phyloP scores from a whole-genome alignment of 78 protist species.

The Dictyostelium intermedium region DNA sequence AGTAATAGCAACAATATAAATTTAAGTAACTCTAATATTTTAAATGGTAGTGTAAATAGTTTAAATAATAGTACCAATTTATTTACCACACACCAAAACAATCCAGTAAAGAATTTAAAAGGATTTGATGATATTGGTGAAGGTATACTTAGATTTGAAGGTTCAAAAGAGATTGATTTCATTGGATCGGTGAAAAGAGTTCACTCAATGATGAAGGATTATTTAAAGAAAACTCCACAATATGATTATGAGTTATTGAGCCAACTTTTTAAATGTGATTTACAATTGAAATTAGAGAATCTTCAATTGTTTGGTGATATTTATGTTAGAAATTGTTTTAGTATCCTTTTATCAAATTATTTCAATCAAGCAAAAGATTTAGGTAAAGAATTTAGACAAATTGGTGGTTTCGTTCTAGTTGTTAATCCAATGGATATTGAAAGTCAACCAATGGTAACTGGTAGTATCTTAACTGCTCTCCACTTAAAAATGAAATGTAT shows the following conservation, averaged over 20 bases:
- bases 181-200: conserved; percentile 32
- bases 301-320: conserved; percentile 78
- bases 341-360: conserved; percentile 28
- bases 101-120: not conserved
- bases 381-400: conserved; percentile 16
- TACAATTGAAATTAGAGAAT: conserved; percentile 59
- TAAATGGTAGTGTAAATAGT: not conserved
- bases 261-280: conserved; percentile 48
- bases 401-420: conserved; percentile 61
- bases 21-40: not conserved
- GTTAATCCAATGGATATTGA: conserved; percentile 38
- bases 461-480: conserved; percentile 57
- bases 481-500: conserved; percentile 60
- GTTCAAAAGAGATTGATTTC: conserved; percentile 17
- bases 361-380: conserved; percentile 8
- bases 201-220: not conserved
- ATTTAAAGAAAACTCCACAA: conserved; percentile 62
- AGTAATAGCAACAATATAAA: not conserved
- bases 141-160: conserved; percentile 29
- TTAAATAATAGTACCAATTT: not conserved
- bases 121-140: conserved; percentile 64
- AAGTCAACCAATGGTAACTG: conserved; percentile 13
- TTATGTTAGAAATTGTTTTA: conserved; percentile 52
- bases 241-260: conserved; percentile 38
- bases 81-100: not conserved